phyloP scores from a whole-genome alignment of 2,329 filamentous ascomycete genomes.

The Hypoxylon sp. region DNA sequence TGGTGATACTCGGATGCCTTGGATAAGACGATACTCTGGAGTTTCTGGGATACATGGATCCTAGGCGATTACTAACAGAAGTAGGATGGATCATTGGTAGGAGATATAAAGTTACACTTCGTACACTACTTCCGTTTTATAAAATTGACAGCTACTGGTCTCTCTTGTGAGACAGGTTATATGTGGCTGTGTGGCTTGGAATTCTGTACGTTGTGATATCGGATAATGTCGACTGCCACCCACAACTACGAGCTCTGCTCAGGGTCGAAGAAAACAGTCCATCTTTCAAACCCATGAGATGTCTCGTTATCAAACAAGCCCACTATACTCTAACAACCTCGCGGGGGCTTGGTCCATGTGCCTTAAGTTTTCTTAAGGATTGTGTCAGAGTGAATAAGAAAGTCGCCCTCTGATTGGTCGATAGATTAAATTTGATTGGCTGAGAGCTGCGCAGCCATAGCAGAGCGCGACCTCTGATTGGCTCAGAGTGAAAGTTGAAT shows the following conservation, averaged over 20 bases:
- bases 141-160: not conserved
- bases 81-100: not conserved
- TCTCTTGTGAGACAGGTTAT: not conserved
- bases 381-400: no score
- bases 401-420: no score
- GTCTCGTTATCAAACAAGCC: conserved; percentile 2
- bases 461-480: no score
- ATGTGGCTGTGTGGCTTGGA: not conserved
- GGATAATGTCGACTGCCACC: not conserved
- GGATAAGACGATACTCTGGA: no score
- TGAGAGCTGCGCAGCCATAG: no score
- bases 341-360: not conserved
- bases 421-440: no score
- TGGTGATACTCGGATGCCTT: not conserved
- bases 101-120: not conserved
- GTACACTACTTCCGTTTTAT: not conserved
- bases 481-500: no score
- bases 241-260: not conserved
- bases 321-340: conserved; percentile 2
- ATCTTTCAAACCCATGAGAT: not conserved
- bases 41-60: no score
- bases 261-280: not conserved
- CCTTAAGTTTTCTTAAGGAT: no score
- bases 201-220: not conserved
- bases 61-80: not conserved